Evolutionary conservation across 352 stramenopile genomes (phyloP).

Genomic region (Globisporangium recalcitrans): DNA sequence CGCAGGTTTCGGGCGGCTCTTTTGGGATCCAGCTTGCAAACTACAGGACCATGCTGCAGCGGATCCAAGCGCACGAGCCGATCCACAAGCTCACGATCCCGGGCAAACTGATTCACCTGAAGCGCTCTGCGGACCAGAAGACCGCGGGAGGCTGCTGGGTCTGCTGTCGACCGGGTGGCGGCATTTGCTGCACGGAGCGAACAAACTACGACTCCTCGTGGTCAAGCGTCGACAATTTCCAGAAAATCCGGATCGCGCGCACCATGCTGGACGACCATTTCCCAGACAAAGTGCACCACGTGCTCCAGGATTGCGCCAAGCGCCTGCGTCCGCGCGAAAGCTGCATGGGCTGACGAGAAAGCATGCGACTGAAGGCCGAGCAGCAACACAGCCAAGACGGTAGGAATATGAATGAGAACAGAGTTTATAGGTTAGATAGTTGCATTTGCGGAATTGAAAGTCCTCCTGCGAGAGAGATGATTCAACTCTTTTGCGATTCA

Average conservation of each 20-base stretch:
- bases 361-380: background rate
- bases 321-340: conserved; percentile 33
- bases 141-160: conserved; percentile 63
- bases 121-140: conserved; percentile 34
- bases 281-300: conserved; percentile 83
- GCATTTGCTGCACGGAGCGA: conserved; percentile 80
- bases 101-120: conserved; percentile 70
- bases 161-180: conserved; percentile 70
- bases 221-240: conserved; percentile 54
- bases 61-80: conserved; percentile 74
- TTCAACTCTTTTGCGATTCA: background rate
- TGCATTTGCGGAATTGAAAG: background rate
- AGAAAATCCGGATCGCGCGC: conserved; percentile 68
- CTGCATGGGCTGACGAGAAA: conserved; percentile 14
- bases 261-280: conserved; percentile 89
- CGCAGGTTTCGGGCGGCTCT: conserved; percentile 18
- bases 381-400: background rate
- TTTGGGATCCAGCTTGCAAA: conserved; percentile 68
- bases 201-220: conserved; percentile 78
- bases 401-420: conserved; percentile 6
- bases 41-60: conserved; percentile 81
- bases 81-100: conserved; percentile 80
- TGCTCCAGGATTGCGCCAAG: conserved; percentile 77
- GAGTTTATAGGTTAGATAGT: background rate
- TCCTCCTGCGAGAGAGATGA: too few species aligned